phyloP scores from a whole-genome alignment of 1,284 basidiomycete species.

The Microbotryum intermedium region DNA sequence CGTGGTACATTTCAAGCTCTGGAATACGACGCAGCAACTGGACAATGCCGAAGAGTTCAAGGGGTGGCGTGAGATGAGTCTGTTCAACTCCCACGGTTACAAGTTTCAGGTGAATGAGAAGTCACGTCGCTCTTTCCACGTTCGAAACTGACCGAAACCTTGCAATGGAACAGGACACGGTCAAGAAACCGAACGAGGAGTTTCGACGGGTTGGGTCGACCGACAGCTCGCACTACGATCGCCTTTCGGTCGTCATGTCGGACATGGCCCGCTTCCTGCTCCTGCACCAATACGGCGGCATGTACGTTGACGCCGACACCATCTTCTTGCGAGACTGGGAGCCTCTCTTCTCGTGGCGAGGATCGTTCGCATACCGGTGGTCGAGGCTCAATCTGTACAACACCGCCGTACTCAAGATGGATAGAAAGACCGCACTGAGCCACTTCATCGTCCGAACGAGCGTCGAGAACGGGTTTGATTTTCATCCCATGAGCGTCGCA shows the following conservation, averaged over 20 bases:
- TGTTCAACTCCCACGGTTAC: conserved; percentile 65
- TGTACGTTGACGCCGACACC: conserved; percentile 76
- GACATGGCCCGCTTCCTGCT: conserved; percentile 78
- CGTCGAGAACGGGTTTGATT: conserved; percentile 55
- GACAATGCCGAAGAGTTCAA: conserved; percentile 67
- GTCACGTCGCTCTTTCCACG: not conserved
- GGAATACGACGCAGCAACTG: conserved; percentile 79
- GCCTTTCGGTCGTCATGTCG: conserved; percentile 68
- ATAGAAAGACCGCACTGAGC: conserved; percentile 63
- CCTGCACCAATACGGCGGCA: conserved; percentile 72
- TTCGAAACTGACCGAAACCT: not conserved
- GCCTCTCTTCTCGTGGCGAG: conserved; percentile 75
- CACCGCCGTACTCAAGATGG: conserved; percentile 71
- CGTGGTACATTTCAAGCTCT: conserved; percentile 72
- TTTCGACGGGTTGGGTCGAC: conserved; percentile 52
- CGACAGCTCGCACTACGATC: conserved; percentile 57
- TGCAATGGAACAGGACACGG: not conserved
- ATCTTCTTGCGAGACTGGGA: conserved; percentile 83
- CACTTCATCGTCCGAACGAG: no score
- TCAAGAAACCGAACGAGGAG: not conserved
- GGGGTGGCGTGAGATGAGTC: conserved; percentile 59
- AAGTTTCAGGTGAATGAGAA: conserved; percentile 40
- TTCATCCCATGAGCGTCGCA: conserved; percentile 75
- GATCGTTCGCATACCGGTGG: conserved; percentile 78
- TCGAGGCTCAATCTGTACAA: conserved; percentile 69